Evolutionary conservation across 345 rosid genomes (phyloP).

Genomic region (Citrus reticulata): DNA sequence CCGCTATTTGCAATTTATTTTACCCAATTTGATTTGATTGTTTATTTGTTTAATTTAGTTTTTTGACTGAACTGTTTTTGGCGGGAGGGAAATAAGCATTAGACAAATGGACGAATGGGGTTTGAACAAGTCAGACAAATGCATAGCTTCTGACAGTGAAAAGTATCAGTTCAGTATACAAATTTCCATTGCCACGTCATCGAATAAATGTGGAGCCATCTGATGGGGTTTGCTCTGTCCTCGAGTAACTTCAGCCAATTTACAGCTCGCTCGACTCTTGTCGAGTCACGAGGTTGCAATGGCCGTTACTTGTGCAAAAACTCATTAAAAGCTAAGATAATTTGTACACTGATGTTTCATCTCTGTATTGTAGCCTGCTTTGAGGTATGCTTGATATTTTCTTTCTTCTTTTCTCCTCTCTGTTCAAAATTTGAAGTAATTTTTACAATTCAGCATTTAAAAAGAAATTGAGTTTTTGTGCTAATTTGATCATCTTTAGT

Average conservation of each 20-base stretch:
- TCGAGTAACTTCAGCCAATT: not conserved
- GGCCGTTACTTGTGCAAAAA: not conserved
- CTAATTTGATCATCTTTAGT: not conserved
- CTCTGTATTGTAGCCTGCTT: not conserved
- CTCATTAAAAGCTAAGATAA: not conserved
- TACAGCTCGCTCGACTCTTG: not conserved
- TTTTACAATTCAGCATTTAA: not conserved
- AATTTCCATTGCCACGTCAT: conserved; percentile 2
- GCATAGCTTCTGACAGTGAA: not conserved
- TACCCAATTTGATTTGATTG: too few species aligned
- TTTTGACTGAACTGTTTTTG: conserved; percentile 1
- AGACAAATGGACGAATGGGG: not conserved
- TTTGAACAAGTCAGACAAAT: not conserved
- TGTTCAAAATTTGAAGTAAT: not conserved
- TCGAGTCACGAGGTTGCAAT: not conserved
- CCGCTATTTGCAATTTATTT: not conserved
- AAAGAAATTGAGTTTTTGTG: not conserved
- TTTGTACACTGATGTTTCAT: too few species aligned
- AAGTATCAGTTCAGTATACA: not conserved
- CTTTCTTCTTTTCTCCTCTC: not conserved
- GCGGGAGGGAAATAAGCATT: conserved; percentile 9
- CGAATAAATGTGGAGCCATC: too few species aligned
- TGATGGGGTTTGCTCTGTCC: not conserved
- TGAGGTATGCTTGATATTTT: conserved; percentile 2
- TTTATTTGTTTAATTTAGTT: not conserved